A percentile compares a stretch with the other conserved stretches of the same genome.
phyloP scores from a whole-genome alignment of 2,329 filamentous ascomycete species.

The Fusarium bactridioides region DNA sequence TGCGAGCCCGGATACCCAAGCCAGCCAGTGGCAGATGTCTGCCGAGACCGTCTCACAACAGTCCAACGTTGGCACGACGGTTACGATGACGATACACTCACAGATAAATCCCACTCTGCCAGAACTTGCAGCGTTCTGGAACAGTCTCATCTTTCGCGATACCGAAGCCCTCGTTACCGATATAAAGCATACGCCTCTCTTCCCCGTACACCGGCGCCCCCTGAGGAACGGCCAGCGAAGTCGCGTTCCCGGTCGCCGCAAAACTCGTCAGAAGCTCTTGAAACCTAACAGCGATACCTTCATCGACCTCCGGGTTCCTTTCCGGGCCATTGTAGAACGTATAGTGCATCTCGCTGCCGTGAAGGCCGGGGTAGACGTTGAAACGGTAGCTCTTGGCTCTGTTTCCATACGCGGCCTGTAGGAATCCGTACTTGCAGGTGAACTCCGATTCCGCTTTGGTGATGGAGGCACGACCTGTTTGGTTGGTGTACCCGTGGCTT shows the following conservation, averaged over 20 bases:
- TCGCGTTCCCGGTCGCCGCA: neutral
- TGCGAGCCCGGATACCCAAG: neutral
- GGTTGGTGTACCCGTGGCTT: neutral
- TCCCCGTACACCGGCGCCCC: neutral
- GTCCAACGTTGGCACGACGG: fast-evolving
- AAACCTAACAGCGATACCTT: neutral
- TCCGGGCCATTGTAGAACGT: neutral
- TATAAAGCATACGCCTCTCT: neutral
- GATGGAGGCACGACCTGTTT: neutral
- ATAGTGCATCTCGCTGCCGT: neutral
- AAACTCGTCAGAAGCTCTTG: neutral
- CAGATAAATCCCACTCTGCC: neutral
- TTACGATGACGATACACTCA: fast-evolving
- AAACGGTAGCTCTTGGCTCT: neutral
- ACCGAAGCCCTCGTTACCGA: neutral
- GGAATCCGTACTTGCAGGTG: neutral
- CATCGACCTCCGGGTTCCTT: neutral
- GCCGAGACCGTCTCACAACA: fast-evolving
- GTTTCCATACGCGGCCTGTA: neutral
- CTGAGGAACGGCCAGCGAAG: neutral
- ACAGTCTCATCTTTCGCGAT: neutral
- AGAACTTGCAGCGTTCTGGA: neutral
- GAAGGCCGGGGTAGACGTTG: neutral
- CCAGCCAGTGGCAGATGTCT: neutral
- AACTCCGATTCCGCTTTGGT: neutral